phyloP scores from a whole-genome alignment of 1,284 basidiomycete genomes.

The Athelia sp. region DNA sequence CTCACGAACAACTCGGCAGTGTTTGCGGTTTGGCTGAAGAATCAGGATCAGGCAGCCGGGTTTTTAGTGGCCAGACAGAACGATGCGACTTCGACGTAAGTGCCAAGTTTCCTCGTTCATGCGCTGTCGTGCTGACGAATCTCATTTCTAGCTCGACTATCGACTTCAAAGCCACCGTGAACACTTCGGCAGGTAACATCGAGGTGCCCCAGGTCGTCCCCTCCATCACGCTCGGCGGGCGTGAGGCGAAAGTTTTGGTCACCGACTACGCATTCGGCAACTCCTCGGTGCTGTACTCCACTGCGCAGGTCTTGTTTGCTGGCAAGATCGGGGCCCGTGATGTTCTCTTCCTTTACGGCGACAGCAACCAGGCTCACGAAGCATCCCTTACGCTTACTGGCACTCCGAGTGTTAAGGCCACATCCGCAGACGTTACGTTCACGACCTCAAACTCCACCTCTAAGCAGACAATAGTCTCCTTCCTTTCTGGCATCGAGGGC shows the following conservation, averaged over 20 bases:
- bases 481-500: slow-evolving; percentile 52
- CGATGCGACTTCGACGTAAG: slow-evolving; percentile 63
- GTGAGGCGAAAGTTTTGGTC: slow-evolving; percentile 66
- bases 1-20: slow-evolving; percentile 43
- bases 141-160: slow-evolving; percentile 33
- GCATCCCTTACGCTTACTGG: slow-evolving; percentile 43
- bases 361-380: slow-evolving; percentile 56
- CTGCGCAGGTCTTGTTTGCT: slow-evolving; percentile 64
- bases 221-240: slow-evolving; percentile 57
- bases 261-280: slow-evolving; percentile 64
- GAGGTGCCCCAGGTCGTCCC: slow-evolving; percentile 48
- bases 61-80: slow-evolving; percentile 72
- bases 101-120: background rate
- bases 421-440: slow-evolving; percentile 27
- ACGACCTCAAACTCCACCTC: slow-evolving; percentile 13
- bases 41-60: slow-evolving; percentile 56
- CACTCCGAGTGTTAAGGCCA: slow-evolving; percentile 30
- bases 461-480: slow-evolving; percentile 33
- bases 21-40: slow-evolving; percentile 61
- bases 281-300: slow-evolving; percentile 56
- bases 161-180: slow-evolving; percentile 52
- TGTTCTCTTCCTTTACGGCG: slow-evolving; percentile 65
- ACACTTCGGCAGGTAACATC: slow-evolving; percentile 43
- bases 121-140: slow-evolving; percentile 3
- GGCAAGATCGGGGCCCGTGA: slow-evolving; percentile 63